phyloP scores from a whole-genome alignment of 192 early-diverging fungal species.

The Helicostylum pulchrum region DNA sequence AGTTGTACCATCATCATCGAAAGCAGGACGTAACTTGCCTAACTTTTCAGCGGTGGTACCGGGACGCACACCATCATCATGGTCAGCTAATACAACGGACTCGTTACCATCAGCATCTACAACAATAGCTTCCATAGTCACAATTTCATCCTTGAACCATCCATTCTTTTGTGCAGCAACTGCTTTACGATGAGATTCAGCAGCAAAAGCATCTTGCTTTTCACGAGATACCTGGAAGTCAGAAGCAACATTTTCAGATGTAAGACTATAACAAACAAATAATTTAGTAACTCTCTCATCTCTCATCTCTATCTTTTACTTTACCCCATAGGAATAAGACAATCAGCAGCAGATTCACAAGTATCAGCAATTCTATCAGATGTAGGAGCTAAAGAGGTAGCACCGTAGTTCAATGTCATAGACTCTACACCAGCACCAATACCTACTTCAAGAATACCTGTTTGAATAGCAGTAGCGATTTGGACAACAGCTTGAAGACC shows the following conservation, averaged over 20 bases:
- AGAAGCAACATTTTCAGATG: conserved; percentile 76
- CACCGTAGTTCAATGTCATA: conserved; percentile 83
- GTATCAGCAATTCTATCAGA: conserved; percentile 70
- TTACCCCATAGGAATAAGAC: conserved; percentile 75
- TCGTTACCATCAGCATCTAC: conserved; percentile 66
- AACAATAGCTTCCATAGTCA: conserved; percentile 43
- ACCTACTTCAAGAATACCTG: conserved; percentile 66
- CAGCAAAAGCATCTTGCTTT: conserved; percentile 77
- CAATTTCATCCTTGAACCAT: conserved; percentile 64
- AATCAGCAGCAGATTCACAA: conserved; percentile 74
- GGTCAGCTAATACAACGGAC: conserved; percentile 58
- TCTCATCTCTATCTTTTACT: background rate
- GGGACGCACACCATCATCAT: conserved; percentile 60
- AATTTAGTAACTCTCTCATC: background rate
- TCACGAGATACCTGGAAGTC: conserved; percentile 77
- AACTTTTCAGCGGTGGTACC: conserved; percentile 86
- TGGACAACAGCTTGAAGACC: conserved; percentile 79
- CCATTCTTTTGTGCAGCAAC: conserved; percentile 62
- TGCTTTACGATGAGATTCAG: conserved; percentile 74
- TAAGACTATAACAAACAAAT: conserved; percentile 43
- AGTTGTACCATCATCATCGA: conserved; percentile 83
- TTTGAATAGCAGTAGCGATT: conserved; percentile 71
- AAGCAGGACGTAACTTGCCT: conserved; percentile 82
- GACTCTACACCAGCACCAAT: conserved; percentile 79
- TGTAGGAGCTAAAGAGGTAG: conserved; percentile 64